Conservation (phyloP, 805 yeast species). For the Lipomyces starkeyi region DNA sequence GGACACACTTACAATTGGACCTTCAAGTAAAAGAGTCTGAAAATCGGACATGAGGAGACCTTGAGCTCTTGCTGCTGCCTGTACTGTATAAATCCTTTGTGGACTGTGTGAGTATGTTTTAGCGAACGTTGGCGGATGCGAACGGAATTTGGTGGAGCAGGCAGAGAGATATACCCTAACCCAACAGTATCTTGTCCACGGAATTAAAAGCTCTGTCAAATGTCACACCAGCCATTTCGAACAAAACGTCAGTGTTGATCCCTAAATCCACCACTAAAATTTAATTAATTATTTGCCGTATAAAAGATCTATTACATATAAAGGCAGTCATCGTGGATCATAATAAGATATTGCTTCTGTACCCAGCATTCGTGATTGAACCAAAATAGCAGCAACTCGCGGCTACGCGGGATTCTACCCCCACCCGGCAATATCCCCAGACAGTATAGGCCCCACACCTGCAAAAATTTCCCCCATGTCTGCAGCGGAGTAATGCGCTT, state of each 20-base stretch:
- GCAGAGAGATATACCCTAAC: neutral
- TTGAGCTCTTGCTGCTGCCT: neutral
- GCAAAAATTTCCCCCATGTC: too few relatives aligned
- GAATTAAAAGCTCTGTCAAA: too few relatives aligned
- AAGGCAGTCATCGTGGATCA: neutral
- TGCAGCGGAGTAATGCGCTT: too few relatives aligned
- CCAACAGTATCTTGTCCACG: neutral
- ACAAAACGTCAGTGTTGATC: too few relatives aligned
- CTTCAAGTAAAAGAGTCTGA: slow-evolving; percentile 13
- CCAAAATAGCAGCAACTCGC: neutral
- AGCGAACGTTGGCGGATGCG: neutral
- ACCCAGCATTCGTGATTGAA: too few relatives aligned
- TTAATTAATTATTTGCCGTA: too few relatives aligned
- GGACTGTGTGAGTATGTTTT: neutral
- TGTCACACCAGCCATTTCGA: neutral
- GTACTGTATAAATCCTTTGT: neutral
- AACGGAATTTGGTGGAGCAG: neutral
- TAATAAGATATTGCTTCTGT: neutral
- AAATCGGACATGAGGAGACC: neutral
- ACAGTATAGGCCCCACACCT: neutral
- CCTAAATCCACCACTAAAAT: too few relatives aligned
- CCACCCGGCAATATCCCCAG: neutral
- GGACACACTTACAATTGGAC: slow-evolving; percentile 19
- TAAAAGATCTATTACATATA: too few relatives aligned
- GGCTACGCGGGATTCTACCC: neutral